Conservation (phyloP, 768 basidiomycete species). For the Xerocomellus amylosporus region DNA sequence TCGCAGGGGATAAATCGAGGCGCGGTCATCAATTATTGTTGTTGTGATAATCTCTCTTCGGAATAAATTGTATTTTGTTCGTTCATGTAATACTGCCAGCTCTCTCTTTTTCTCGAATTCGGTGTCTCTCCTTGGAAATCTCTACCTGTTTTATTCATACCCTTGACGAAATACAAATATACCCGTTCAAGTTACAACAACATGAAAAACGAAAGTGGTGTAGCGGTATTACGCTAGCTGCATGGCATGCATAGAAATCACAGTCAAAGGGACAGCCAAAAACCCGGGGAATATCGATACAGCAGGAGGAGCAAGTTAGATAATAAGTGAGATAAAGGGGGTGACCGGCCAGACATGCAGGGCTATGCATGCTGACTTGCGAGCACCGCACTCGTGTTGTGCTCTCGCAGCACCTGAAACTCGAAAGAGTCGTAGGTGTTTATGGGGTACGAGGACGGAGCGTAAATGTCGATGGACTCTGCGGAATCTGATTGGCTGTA, state of each 20-base stretch:
- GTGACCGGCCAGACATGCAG: background rate
- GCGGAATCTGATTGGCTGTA: conserved; percentile 20
- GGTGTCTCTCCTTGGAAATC: background rate
- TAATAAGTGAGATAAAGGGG: conserved; percentile 19
- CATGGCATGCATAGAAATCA: conserved; percentile 10
- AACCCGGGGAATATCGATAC: conserved; percentile 27
- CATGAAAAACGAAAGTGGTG: conserved; percentile 14
- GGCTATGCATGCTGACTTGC: conserved; percentile 22
- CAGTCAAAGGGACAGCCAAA: background rate
- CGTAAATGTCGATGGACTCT: conserved; percentile 20
- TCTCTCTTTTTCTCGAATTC: background rate
- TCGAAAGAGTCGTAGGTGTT: conserved; percentile 33
- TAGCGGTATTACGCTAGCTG: conserved; percentile 7
- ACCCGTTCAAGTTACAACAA: conserved; percentile 14
- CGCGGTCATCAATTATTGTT: background rate
- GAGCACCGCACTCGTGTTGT: conserved; percentile 17
- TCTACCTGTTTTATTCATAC: conserved; percentile 18
- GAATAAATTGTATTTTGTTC: background rate
- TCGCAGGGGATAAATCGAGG: conserved; percentile 23
- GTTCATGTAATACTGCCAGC: conserved; percentile 1
- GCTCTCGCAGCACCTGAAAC: conserved; percentile 33
- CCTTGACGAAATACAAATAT: conserved; percentile 16
- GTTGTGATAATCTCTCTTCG: background rate
- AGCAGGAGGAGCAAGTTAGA: conserved; percentile 21
- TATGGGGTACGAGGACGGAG: conserved; percentile 12